Base-by-base conservation (phyloP, 345 rosid species). In the Camelina laxa region DNA sequence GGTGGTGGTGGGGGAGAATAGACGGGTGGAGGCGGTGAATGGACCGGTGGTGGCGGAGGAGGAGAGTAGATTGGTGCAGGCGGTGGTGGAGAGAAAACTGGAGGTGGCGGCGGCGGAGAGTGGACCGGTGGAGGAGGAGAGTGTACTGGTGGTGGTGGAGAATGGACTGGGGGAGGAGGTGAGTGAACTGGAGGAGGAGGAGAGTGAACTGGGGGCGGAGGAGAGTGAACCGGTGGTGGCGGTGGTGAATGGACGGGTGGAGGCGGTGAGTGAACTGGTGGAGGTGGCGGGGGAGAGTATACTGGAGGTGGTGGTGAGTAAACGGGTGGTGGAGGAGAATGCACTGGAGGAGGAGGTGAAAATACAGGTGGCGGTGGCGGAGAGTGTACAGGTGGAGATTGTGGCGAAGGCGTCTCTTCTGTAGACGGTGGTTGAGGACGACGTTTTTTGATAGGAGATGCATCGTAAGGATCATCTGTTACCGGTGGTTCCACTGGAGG, bases 1-100 rank as follows among this genome's bases (percentile, higher is more conserved):
- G 80, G 75, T n/a, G 80, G 72, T 4, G 80, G 75, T n/a, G 80
- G 72, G 3, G 80, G 79, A 1, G 82, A 57, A 6, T 42, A 33
- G 0, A 59, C 65, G 1, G 74, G 74, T 0, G 70, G 78, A 13
- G 80, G 78, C 16, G 80, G 72, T 9, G 79, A 60, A 6, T 65
- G 31, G 4, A 60, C 36, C 3, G 80, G 76, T 0, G 73, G 72
- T 45, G 75, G 74, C 5, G 76, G 76, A 11, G 79, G 79, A 4
- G 79, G 79, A 6, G 79, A 76, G 15, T 61, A 7, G 9, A 69
- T n/a, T 31, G 79, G 79, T 41, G 75, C 20, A 5, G 79, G 72
- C 0, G 72, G 72, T 13, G 71, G 79, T 27, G 79, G 74, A 22
- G 79, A 50, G 31, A 8, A 13, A 8, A 73, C 35, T 5, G 63